Conservation (phyloP, 1,284 basidiomycete species). For the Microbotryum silenes-acaulis region DNA sequence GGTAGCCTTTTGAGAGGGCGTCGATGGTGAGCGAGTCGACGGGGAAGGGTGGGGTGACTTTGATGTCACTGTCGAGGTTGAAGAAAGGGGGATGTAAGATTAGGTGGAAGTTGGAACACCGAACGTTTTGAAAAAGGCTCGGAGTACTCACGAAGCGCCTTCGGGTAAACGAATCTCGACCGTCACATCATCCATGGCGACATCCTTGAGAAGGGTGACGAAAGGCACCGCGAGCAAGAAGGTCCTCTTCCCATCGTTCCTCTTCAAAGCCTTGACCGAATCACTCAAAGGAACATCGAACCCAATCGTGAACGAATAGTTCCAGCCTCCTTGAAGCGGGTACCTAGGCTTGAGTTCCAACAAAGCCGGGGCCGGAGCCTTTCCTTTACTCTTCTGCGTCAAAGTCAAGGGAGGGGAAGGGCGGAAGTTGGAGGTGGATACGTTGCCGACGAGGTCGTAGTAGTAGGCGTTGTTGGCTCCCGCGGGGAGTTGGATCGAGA, state of each 20-base stretch:
- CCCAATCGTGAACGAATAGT: slow-evolving; percentile 88
- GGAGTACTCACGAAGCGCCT: slow-evolving; percentile 68
- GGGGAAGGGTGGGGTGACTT: slow-evolving; percentile 68
- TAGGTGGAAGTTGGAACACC: not conserved
- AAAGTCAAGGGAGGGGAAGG: slow-evolving; percentile 40
- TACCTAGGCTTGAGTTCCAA: slow-evolving; percentile 84
- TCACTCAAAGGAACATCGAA: slow-evolving; percentile 80
- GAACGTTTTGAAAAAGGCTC: not conserved
- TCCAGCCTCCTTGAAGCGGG: slow-evolving; percentile 94
- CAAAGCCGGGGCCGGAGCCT: slow-evolving; percentile 42
- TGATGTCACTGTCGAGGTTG: slow-evolving; percentile 55
- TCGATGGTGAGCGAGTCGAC: slow-evolving; percentile 48
- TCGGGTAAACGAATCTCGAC: slow-evolving; percentile 82
- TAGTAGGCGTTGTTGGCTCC: slow-evolving; percentile 75
- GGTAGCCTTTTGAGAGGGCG: slow-evolving; percentile 58
- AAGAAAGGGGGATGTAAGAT: not conserved
- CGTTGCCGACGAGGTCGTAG: slow-evolving; percentile 88
- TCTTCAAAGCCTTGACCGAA: slow-evolving; percentile 51
- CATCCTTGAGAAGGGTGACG: slow-evolving; percentile 69
- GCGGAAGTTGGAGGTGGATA: slow-evolving; percentile 84
- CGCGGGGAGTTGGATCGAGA: slow-evolving; percentile 69
- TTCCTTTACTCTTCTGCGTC: slow-evolving; percentile 33
- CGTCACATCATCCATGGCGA: slow-evolving; percentile 73
- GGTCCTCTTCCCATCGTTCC: slow-evolving; percentile 42
- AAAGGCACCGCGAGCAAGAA: slow-evolving; percentile 77